Base-by-base conservation (phyloP, 2,329 filamentous ascomycete species). In the Verticillium alfalfae region DNA sequence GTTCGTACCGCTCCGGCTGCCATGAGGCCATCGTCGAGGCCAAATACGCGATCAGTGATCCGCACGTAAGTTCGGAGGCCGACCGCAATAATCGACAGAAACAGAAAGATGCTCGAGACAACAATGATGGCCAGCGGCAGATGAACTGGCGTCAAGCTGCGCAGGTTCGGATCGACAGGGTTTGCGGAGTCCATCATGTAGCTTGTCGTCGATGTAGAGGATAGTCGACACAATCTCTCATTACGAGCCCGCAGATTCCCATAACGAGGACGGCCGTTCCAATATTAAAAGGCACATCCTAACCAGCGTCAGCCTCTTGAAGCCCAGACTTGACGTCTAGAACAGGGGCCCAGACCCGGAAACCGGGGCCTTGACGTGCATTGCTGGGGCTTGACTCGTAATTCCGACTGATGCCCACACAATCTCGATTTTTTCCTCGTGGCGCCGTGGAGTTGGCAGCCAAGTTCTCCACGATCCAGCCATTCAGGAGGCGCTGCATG, bases 171-270 rank as follows among this genome's bases (percentile, higher is more conserved):
- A 18, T 52, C 45, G 45, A 52, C n/a, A 16, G 39, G 45, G 45
- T n/a, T 52, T 52, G 45, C 45, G 45, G 45, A 8, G 18, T 52
- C 18, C 45, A 52, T 52, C 18, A 26, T 52, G 45, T 22, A 18
- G 22, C 10, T 52, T 52, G 45, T 52, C 36, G 26, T 31, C 45
- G 45, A 18, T 22, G 45, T 5, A 31, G 45, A 79, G 71, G 81
- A 81, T 41, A 70, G 85, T 86, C 64, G 73, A 62, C 45, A 39
- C 34, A 16, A 39, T 37, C 38, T 55, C 22, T 55, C 22, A 55
- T 52, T 18, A 10, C 45, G 18, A 52, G 18, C 10, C 45, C 22
- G 36, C 45, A 52, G 22, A 9, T n/a, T 26, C 26, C 45, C 45
- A 26, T 3, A 52, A 13, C n/a, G 45, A 52, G 45, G 45, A 52